Evolutionary conservation across 345 rosid species (phyloP), one percentile per base, ranked within the genome.

Genomic region (Limnanthes douglasii): DNA sequence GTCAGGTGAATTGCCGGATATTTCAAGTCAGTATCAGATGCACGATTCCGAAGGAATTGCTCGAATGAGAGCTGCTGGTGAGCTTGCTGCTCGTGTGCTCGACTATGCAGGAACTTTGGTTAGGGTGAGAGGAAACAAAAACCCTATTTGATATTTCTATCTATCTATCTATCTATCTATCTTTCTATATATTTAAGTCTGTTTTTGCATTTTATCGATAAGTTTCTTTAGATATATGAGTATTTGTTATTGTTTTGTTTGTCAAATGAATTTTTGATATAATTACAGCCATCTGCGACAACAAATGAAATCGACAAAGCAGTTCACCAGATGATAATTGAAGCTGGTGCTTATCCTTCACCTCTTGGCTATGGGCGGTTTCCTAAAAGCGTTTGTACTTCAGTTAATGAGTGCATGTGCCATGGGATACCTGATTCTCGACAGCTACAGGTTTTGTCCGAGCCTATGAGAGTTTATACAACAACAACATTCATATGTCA

Each of bases 341-440:
- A 79, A 43, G 90, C 95, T 5, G 97, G 86, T 56, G 95, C 95
- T 57, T 88, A 83, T 62, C 97, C 97, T 57, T 83, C 95, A 6
- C 97, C 95, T 57, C 93, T 88, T 59, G 97, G 97, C 28, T 83
- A 88, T 43, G 97, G 95, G 26, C 81, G 90, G 11, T 88, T 88
- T 53, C 97, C 95, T 2, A 88, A 88, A 56, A 83, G 95, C 51
- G 93, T 88, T 0, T 88, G 95, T 41, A 83, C 95, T 18, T 88
- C 97, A 3, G 90, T 88, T 39, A 83, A 88, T 39, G 97, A 88
- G 56, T 79, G 97, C 64, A 70, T 83, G 90, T 88, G 95, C 56
- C 97, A 88, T 6, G 95, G 95, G 21, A 76, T 88, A 65, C 97
- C 97, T 11, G 95, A 88, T 70, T 83, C 95, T 55, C 86, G 95